These are phyloP conservation scores for Microthyrium microscopicum DNA, from an alignment of 2,329 filamentous ascomycete species.

Conservation along the genomic window DNA sequence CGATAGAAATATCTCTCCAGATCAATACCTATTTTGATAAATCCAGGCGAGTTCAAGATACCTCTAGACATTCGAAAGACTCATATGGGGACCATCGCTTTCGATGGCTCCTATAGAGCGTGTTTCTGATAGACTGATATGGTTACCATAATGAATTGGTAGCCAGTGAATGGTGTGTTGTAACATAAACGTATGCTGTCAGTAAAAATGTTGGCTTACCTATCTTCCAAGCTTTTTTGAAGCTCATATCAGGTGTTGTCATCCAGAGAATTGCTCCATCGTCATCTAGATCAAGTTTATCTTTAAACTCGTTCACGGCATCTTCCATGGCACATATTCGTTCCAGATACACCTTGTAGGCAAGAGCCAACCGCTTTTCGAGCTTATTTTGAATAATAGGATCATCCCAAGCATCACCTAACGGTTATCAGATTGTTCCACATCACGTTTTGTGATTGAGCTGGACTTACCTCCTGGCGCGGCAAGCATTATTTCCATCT, in stretches of 20 bases:
- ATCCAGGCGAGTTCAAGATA: too few species aligned
- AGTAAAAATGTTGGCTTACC: too few species aligned
- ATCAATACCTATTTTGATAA: too few species aligned
- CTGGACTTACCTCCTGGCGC: too few species aligned
- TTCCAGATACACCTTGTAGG: slow-evolving; percentile 13
- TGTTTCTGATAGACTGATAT: too few species aligned
- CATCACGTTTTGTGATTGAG: slow-evolving; percentile 11
- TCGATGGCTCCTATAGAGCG: too few species aligned
- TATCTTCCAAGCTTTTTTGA: neutral
- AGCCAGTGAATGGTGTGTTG: too few species aligned
- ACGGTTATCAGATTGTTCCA: slow-evolving; percentile 10
- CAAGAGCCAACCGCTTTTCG: slow-evolving; percentile 11
- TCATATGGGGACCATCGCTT: too few species aligned
- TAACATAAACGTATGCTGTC: too few species aligned
- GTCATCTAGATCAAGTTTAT: slow-evolving; percentile 11
- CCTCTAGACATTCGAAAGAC: too few species aligned
- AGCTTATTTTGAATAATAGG: slow-evolving; percentile 11
- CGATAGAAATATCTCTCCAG: too few species aligned
- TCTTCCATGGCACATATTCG: slow-evolving; percentile 13
- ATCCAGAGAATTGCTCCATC: slow-evolving; percentile 8
- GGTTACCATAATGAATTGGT: too few species aligned
- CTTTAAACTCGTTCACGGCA: slow-evolving; percentile 9
- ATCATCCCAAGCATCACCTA: slow-evolving; percentile 12
- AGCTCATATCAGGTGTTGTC: neutral
- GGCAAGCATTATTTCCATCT: slow-evolving; percentile 11